A percentile compares a stretch with the other conserved stretches of the same genome.
phyloP scores from a whole-genome alignment of 805 yeast species.

The Candida rishiriensis region DNA sequence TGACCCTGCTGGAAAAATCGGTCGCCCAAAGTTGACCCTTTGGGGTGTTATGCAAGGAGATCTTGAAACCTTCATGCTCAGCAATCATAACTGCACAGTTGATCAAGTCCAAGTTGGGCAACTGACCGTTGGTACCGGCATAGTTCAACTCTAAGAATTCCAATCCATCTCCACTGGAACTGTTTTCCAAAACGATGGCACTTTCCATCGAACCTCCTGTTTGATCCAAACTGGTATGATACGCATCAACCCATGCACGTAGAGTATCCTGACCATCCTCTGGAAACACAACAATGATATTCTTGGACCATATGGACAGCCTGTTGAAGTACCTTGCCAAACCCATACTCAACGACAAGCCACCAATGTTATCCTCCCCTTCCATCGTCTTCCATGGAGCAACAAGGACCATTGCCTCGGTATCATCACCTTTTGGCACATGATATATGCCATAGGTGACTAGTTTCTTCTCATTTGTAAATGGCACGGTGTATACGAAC shows the following conservation, averaged over 20 bases:
- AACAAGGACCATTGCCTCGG: conserved; percentile 87
- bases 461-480: conserved; percentile 16
- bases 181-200: conserved; percentile 79
- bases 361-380: conserved; percentile 69
- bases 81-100: conserved; percentile 75
- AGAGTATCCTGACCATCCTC: conserved; percentile 64
- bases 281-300: conserved; percentile 81
- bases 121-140: conserved; percentile 91
- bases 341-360: conserved; percentile 66
- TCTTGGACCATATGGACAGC: conserved; percentile 95
- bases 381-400: conserved; percentile 83
- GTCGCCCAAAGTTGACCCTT: conserved; percentile 40
- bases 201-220: conserved; percentile 95
- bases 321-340: conserved; percentile 75
- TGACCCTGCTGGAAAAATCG: conserved; percentile 52
- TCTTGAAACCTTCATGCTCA: conserved; percentile 69
- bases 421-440: conserved; percentile 93
- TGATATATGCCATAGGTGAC: conserved; percentile 74
- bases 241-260: conserved; percentile 89
- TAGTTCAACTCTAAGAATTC: conserved; percentile 71
- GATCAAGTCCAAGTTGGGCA: conserved; percentile 87
- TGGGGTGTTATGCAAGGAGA: conserved; percentile 60
- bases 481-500: conserved; percentile 24
- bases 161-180: conserved; percentile 58
- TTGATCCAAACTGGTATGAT: conserved; percentile 75